Evolutionary conservation across 768 basidiomycete genomes (phyloP).

Genomic region (Candolleomyces eurysporus): DNA sequence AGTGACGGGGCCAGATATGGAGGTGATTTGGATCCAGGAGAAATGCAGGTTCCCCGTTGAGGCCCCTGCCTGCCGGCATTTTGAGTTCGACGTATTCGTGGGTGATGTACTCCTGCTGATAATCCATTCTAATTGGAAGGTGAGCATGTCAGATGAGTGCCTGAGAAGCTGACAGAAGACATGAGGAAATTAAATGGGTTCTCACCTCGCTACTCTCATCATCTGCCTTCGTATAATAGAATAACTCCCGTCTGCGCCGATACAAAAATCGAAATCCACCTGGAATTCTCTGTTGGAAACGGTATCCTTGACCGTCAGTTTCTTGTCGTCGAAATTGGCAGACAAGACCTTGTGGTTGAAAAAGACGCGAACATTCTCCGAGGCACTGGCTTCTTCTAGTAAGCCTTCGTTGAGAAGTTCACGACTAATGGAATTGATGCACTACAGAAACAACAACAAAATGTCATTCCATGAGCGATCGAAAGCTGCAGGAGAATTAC

Average conservation of each 20-base stretch:
- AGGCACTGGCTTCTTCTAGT: slow-evolving; percentile 68
- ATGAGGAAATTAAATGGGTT: slow-evolving; percentile 20
- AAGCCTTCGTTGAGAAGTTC: slow-evolving; percentile 83
- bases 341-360: slow-evolving; percentile 81
- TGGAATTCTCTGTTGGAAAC: slow-evolving; percentile 39
- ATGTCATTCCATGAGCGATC: slow-evolving; percentile 1
- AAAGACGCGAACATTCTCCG: slow-evolving; percentile 61
- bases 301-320: slow-evolving; percentile 50
- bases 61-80: slow-evolving; percentile 78
- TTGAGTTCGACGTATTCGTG: slow-evolving; percentile 97
- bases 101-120: slow-evolving; percentile 90
- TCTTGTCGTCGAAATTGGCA: slow-evolving; percentile 70
- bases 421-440: slow-evolving; percentile 92
- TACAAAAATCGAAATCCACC: slow-evolving; percentile 70
- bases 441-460: slow-evolving; percentile 46
- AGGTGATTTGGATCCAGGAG: slow-evolving; percentile 92
- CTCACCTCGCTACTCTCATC: slow-evolving; percentile 91
- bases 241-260: slow-evolving; percentile 95
- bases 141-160: slow-evolving; percentile 20
- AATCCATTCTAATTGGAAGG: slow-evolving; percentile 74
- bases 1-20: slow-evolving; percentile 98
- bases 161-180: slow-evolving; percentile 23
- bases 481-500: slow-evolving; percentile 8
- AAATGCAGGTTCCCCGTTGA: slow-evolving; percentile 63
- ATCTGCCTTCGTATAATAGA: slow-evolving; percentile 88